Base-by-base conservation (phyloP, 2,329 filamentous ascomycete genomes). In the Pseudogymnoascus sp. region DNA sequence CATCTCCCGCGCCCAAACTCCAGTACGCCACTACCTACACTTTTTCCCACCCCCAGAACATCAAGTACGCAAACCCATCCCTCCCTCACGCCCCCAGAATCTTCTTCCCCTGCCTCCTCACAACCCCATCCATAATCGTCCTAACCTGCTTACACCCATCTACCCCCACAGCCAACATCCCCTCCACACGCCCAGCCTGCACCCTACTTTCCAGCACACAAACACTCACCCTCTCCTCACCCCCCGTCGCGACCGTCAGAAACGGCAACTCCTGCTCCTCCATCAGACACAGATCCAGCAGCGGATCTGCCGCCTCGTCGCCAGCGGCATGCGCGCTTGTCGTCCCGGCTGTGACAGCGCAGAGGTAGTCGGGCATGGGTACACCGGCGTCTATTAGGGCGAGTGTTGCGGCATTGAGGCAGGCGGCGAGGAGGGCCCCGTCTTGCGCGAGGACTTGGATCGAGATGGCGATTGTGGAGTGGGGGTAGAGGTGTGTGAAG, bases 321-420 rank as follows among this genome's bases (percentile, higher is more conserved):
- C 83, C 83, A 1, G 79, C 78, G 0, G 82, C 78, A 66, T 88
- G 83, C 0, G 84, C 82, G 0, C 86, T 86, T 0, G 88, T 90
- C 12, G 87, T 89, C 3, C 92, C 94, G 0, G 91, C 89, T 0
- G 92, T 96, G 75, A 90, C 95, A 5, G 92, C 91, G 20, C 87
- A 86, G 2, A 97, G 83, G 71, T 97, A 95, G 71, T 96, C 91
- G 2, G 86, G 85, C 92, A 97, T 97, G 22, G 94, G 94, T 18
- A 99, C 88, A 59, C 94, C 94, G 0, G 94, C 94, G 72, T 99
- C 94, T 64, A 97, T 87, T 20, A 97, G 84, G 0, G 94, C 94
- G 11, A 99, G 83, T 0, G 93, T 96, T 0, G 89, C 84, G 3
- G 94, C 94, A 70, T 99, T 99, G 67, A 97, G 79, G 50, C 93